Evolutionary conservation across 108 stramenopile species (phyloP).

Genomic region (Nannochloropsis salina): DNA sequence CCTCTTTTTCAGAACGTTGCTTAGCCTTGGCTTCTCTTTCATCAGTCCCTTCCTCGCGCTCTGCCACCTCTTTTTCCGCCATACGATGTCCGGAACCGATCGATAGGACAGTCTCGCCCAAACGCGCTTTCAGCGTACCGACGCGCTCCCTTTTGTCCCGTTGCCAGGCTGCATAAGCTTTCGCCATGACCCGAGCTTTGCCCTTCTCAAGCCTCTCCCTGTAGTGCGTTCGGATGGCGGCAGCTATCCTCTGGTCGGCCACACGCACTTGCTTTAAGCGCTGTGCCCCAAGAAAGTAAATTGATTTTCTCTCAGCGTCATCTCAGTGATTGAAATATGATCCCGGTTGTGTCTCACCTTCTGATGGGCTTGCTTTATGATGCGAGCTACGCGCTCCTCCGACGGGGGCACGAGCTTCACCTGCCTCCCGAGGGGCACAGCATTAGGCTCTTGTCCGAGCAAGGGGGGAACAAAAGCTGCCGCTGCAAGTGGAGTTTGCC

Average conservation of each 20-base stretch:
- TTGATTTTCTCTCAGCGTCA: neutral
- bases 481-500: neutral
- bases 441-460: neutral
- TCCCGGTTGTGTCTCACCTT: neutral
- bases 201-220: neutral
- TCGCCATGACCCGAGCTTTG: neutral
- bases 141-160: neutral
- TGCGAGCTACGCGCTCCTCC: neutral
- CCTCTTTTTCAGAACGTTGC: neutral
- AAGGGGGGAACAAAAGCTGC: neutral
- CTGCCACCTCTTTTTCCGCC: neutral
- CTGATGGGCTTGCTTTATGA: conserved; percentile 12
- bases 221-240: neutral
- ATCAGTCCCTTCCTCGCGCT: neutral
- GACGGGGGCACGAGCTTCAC: neutral
- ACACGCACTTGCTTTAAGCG: neutral
- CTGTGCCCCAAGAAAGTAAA: neutral
- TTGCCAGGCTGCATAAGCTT: conserved; percentile 14
- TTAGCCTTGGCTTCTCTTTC: neutral
- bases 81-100: neutral
- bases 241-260: neutral
- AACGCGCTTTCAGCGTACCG: neutral
- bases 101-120: neutral
- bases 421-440: neutral
- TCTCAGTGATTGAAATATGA: neutral